A percentile compares a stretch with the other conserved stretches of the same genome.
phyloP scores from a whole-genome alignment of 2,329 filamentous ascomycete species.

The Trichoderma atroviride region DNA sequence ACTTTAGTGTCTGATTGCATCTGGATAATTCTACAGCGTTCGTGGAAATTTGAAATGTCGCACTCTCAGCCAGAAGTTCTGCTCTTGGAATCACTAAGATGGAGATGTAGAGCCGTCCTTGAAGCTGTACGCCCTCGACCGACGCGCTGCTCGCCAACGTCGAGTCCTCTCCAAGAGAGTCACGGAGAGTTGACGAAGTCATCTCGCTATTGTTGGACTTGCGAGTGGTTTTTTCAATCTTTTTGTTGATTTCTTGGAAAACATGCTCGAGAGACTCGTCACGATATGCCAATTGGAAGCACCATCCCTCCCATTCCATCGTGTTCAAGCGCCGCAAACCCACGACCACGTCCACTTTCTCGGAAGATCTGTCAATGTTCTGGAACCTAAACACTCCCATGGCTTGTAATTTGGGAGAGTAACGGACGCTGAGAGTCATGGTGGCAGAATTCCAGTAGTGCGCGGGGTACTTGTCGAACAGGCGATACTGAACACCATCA shows the following conservation, averaged over 20 bases:
- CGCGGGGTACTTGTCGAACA: slow-evolving; percentile 17
- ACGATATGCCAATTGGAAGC: slow-evolving; percentile 14
- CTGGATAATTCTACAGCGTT: background rate
- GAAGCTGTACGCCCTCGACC: slow-evolving; percentile 24
- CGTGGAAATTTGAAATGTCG: background rate
- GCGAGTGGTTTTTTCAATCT: slow-evolving; percentile 1
- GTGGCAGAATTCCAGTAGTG: slow-evolving; percentile 26
- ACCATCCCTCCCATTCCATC: slow-evolving; percentile 26
- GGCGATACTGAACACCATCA: slow-evolving; percentile 21
- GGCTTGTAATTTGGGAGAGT: slow-evolving; percentile 21
- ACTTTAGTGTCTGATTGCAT: background rate
- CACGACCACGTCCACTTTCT: slow-evolving; percentile 24
- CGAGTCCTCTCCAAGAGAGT: slow-evolving; percentile 18
- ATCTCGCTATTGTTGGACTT: background rate
- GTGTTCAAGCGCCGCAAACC: slow-evolving; percentile 19
- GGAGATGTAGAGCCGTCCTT: slow-evolving; percentile 25
- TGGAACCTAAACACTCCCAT: slow-evolving; percentile 25
- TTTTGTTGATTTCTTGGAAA: slow-evolving; percentile 12
- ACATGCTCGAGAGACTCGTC: background rate
- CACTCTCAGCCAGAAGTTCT: slow-evolving; percentile 4
- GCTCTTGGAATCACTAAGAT: slow-evolving; percentile 9
- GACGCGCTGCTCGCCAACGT: slow-evolving; percentile 18
- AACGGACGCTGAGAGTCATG: slow-evolving; percentile 21
- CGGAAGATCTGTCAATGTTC: slow-evolving; percentile 3
- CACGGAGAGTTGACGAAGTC: background rate